Base-by-base conservation (phyloP, 2,329 filamentous ascomycete genomes). In the Aureobasidium zeae region DNA sequence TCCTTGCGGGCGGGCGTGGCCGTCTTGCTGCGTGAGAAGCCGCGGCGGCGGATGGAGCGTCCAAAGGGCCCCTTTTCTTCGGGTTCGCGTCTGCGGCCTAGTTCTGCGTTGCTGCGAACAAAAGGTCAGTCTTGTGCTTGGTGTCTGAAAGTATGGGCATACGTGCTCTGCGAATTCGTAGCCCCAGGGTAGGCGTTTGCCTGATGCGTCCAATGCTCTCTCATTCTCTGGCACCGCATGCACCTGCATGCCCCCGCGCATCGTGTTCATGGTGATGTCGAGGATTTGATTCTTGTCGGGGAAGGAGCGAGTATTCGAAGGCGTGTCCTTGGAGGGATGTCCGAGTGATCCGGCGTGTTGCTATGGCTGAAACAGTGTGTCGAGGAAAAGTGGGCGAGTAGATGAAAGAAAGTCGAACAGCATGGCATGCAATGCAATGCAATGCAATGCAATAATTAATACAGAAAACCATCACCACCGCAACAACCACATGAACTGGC, bases 21-120 rank as follows among this genome's bases (percentile, higher is more conserved):
- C 7, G 73, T 76, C 46, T 76, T 74, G 31, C 52, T 55, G 9
- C 60, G 66, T 25, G 72, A 73, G 21, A 56, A 62, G 22, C 63
- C 64, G 37, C 68, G 60, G n/a, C 58, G 51, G 41, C 65, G 59
- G 19, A 53, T 55, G 39, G 67, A 64, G 49, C 69, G 74, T 41
- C 77, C 77, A 57, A 81, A 81, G 1, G 77, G 74, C 2, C 77
- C 77, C 52, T 68, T 72, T 58, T 81, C 77, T 62, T 76, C 72
- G 12, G 70, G 68, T 44, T 74, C 63, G 53, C 69, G 69, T 30
- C 51, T 49, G 17, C 53, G 49, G 9, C 35, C 32, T 7, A 47
- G 30, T 15, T 50, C 48, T 45, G 46, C 38, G 26, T 39, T 50
- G 25, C 2, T 15, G 6, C 11, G 26, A 7, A 19, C n/a, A n/a